These are phyloP conservation scores for Pseudozyma tsukubaensis DNA, from an alignment of 1,284 basidiomycete species.

Conservation along the genomic window DNA sequence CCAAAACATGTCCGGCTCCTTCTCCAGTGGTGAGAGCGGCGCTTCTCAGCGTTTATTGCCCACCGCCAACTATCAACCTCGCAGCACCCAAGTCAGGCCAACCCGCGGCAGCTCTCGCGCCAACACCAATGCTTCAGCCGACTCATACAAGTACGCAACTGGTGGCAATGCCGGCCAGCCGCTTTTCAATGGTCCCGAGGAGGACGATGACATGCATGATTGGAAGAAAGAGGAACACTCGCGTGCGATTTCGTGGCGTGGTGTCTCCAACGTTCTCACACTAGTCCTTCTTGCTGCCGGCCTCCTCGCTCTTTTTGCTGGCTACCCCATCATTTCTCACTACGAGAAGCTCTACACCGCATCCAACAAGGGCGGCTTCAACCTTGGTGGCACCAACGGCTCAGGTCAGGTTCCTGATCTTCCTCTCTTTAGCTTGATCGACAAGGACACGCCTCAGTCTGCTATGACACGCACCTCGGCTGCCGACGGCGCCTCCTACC, in stretches of 20 bases:
- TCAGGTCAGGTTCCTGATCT: conserved; percentile 62
- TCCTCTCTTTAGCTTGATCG: conserved; percentile 48
- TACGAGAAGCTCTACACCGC: conserved; percentile 22
- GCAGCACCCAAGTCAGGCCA: conserved; percentile 4
- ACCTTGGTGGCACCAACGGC: conserved; percentile 76
- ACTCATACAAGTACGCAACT: conserved; percentile 36
- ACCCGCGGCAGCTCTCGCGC: conserved; percentile 4
- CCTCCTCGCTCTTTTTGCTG: conserved; percentile 55
- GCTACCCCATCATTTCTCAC: conserved; percentile 57
- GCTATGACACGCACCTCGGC: conserved; percentile 37
- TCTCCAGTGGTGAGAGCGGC: conserved; percentile 42
- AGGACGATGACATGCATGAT: conserved; percentile 62
- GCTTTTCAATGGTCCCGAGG: conserved; percentile 35
- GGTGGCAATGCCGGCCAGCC: conserved; percentile 11
- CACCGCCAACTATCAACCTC: conserved; percentile 12
- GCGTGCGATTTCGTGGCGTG: conserved; percentile 40
- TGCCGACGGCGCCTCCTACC: conserved; percentile 39
- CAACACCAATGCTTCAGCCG: conserved; percentile 18
- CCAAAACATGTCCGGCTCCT: conserved; percentile 28
- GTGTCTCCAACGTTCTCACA: conserved; percentile 47
- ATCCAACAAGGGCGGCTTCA: conserved; percentile 65
- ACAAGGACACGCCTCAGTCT: conserved; percentile 50
- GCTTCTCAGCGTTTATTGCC: conserved; percentile 29
- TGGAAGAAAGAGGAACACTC: conserved; percentile 33
- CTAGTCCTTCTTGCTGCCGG: conserved; percentile 41